Conservation (phyloP, 768 basidiomycete genomes). For the Lentinula boryana region DNA sequence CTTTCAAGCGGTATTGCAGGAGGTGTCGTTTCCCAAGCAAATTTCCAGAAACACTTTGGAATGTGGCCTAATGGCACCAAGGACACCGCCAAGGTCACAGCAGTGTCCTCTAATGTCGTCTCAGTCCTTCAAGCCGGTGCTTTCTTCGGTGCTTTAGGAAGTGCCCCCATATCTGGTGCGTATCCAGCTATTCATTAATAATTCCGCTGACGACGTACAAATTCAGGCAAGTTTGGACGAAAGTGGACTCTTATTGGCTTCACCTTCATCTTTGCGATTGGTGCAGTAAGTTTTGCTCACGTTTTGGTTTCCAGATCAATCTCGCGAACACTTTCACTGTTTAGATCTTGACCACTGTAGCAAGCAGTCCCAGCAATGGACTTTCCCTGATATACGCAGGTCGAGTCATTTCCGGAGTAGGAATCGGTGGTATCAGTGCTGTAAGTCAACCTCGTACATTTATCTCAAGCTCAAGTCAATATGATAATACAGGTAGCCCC, state of each 20-base stretch:
- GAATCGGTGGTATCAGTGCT: constrained; percentile 71
- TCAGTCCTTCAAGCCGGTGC: constrained; percentile 85
- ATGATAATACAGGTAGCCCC: constrained; percentile 61
- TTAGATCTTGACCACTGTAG: constrained; percentile 68
- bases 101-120: constrained; percentile 77
- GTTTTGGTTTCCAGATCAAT: not conserved
- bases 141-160: constrained; percentile 80
- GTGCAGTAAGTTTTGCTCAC: constrained; percentile 46
- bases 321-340: not conserved
- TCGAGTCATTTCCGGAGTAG: constrained; percentile 73
- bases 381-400: constrained; percentile 73
- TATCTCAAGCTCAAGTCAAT: too few relatives aligned
- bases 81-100: constrained; percentile 33
- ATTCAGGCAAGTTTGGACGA: constrained; percentile 58
- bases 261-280: constrained; percentile 58
- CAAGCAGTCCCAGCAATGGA: constrained; percentile 42
- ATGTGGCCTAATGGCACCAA: constrained; percentile 34
- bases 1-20: constrained; percentile 20
- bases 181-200: not conserved
- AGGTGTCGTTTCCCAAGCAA: constrained; percentile 59
- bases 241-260: constrained; percentile 57
- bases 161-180: constrained; percentile 58
- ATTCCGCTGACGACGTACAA: not conserved
- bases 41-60: constrained; percentile 62
- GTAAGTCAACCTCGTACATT: constrained; percentile 48